These are phyloP conservation scores for Trapa incisa DNA, from an alignment of 345 rosid species.

Conservation along the genomic window DNA sequence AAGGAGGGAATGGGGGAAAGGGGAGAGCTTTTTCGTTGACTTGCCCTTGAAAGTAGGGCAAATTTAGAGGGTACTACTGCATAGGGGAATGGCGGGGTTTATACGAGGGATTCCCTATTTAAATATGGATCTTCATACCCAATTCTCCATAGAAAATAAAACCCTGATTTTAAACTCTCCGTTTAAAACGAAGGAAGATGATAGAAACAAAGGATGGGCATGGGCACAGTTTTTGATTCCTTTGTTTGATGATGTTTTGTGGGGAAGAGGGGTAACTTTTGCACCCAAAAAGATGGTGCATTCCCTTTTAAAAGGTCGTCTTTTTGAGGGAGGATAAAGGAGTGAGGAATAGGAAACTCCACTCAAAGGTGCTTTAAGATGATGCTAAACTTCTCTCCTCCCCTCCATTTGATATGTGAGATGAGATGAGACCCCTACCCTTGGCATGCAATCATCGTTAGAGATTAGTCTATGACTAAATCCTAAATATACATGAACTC, in stretches of 20 bases:
- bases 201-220: too few species aligned
- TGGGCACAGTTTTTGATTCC: constrained; percentile 12
- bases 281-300: constrained; percentile 30
- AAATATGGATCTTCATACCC: constrained; percentile 32
- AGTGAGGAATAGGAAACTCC: constrained; percentile 20
- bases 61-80: constrained; percentile 22
- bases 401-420: background rate
- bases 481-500: too few species aligned
- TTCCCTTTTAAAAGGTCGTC: constrained; percentile 39
- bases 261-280: constrained; percentile 29
- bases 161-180: background rate
- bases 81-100: constrained; percentile 18
- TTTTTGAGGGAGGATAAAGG: constrained; percentile 23
- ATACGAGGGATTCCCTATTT: constrained; percentile 16
- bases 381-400: background rate
- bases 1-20: constrained; percentile 4
- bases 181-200: background rate
- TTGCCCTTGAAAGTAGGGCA: constrained; percentile 48
- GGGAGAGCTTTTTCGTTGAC: constrained; percentile 52
- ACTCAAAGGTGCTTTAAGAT: background rate
- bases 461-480: constrained; percentile 18
- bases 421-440: too few species aligned
- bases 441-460: too few species aligned
- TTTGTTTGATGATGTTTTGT: constrained; percentile 22
- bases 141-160: constrained; percentile 6